Evolutionary conservation across 371 early-diverging fungal genomes (phyloP).

Genomic region (Rhizomucor pusillus): DNA sequence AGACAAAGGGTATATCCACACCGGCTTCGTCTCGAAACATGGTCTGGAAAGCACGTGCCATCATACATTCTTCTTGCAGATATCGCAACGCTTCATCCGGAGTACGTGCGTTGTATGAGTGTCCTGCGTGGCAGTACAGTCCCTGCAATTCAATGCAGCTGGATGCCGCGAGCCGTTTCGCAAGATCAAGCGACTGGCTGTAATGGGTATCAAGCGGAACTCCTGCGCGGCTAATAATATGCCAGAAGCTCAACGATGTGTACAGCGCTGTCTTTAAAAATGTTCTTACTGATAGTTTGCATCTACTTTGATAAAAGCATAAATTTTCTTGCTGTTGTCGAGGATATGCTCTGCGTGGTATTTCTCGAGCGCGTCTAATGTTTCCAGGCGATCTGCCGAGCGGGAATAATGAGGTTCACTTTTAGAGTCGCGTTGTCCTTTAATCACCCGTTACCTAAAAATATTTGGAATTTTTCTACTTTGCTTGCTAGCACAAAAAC

Average conservation of each 20-base stretch:
- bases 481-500: slow-evolving; percentile 19
- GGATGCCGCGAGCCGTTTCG: slow-evolving; percentile 29
- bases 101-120: slow-evolving; percentile 34
- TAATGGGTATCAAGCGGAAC: slow-evolving; percentile 21
- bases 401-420: background rate
- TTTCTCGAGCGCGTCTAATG: slow-evolving; percentile 36
- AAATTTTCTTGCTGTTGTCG: slow-evolving; percentile 8
- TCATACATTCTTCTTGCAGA: slow-evolving; percentile 31
- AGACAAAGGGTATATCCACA: slow-evolving; percentile 19
- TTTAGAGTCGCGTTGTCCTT: background rate
- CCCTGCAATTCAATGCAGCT: slow-evolving; percentile 23
- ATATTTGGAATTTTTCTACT: slow-evolving; percentile 30
- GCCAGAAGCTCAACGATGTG: background rate
- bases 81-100: slow-evolving; percentile 22
- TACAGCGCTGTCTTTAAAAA: background rate
- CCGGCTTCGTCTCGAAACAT: slow-evolving; percentile 22
- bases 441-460: slow-evolving; percentile 26
- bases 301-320: slow-evolving; percentile 39
- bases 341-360: slow-evolving; percentile 11
- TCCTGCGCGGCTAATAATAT: slow-evolving; percentile 38
- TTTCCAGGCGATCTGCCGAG: slow-evolving; percentile 23
- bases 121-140: slow-evolving; percentile 45
- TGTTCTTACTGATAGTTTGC: slow-evolving; percentile 38
- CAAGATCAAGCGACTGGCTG: slow-evolving; percentile 21
- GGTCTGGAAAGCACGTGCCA: slow-evolving; percentile 22